Evolutionary conservation across 73 alveolate genomes (phyloP).

Genomic region (Durusdinium trenchii): DNA sequence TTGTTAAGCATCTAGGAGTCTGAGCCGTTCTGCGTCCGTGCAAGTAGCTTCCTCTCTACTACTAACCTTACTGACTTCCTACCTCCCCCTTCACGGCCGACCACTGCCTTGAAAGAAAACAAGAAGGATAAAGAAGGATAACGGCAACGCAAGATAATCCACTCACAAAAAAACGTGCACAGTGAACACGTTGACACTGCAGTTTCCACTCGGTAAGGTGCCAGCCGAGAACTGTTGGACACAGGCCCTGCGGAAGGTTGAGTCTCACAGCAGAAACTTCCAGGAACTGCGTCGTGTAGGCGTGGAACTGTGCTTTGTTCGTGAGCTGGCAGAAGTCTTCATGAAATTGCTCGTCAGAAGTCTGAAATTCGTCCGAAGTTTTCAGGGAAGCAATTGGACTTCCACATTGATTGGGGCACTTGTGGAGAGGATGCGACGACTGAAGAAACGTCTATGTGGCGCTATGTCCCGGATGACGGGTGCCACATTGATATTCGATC

Average conservation of each 20-base stretch:
- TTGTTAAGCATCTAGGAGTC: too few relatives aligned
- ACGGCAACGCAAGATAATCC: too few relatives aligned
- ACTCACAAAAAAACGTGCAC: too few relatives aligned
- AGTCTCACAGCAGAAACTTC: conserved; percentile 41
- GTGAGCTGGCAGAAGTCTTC: neutral
- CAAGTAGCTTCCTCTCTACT: too few relatives aligned
- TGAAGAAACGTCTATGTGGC: conserved; percentile 50
- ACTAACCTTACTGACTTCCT: too few relatives aligned
- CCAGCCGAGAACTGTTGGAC: conserved; percentile 39
- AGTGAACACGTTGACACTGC: too few relatives aligned
- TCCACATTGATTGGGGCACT: conserved; percentile 75
- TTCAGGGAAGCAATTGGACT: conserved; percentile 74
- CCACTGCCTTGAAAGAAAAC: too few relatives aligned
- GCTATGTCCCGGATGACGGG: conserved; percentile 87
- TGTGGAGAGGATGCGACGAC: neutral
- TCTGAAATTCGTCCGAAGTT: neutral
- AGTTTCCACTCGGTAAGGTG: too few relatives aligned
- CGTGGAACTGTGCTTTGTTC: neutral
- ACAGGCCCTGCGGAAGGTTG: conserved; percentile 64
- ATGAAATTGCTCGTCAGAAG: neutral
- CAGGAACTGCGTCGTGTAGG: conserved; percentile 60
- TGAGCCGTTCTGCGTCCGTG: too few relatives aligned
- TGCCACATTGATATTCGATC: conserved; percentile 73
- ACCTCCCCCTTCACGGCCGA: too few relatives aligned
- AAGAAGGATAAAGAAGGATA: too few relatives aligned